Evolutionary conservation across 352 stramenopile genomes (phyloP), one percentile per base, ranked within the genome.

Genomic region (Aphanomyces stellatus): DNA sequence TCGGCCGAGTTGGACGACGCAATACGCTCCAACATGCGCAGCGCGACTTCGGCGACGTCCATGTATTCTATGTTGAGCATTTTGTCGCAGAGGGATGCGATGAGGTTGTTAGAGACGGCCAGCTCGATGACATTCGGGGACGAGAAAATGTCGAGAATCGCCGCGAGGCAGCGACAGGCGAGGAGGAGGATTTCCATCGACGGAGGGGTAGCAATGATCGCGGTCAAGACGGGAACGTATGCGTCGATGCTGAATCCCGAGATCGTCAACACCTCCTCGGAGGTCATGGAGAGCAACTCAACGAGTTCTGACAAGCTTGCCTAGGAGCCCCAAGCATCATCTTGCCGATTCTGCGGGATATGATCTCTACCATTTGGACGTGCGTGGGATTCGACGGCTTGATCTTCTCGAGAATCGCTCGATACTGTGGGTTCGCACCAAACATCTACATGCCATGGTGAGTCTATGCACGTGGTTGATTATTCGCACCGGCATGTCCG

Each of bases 21-120:
- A 27, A 92, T 79, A 19, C 70, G 74, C 25, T 90, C 81, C 0
- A 92, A 65, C 56, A 90, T 85, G 62, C 87, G 79, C 57, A 92
- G 67, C 13, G 80, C 74, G 30, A 88, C 60, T 62, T 92, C 83
- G 0, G 81, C 83, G 31, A 92, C 80, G 62, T 92, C 83, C 79
- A 92, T 89, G 69, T 90, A 92, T 66, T 92, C 79, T 37, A 92
- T 87, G 65, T 87, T 82, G 64, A 88, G 57, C 19, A 92, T 72
- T 59, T 89, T 89, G 22, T 75, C 76, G 62, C 83, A 92, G 17
- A 92, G 71, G 33, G 75, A 77, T 1, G 74, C 74, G 34, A 92
- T 75, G 0, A 89, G 69, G 31, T 42, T 42, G 3, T 75, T 69
- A 42, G 76, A 74, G 1, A 67, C n/a, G 4, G 60, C 40, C 4